These are phyloP conservation scores for Colletotrichum brevisporum DNA, from an alignment of 2,329 filamentous ascomycete species.

Conservation along the genomic window DNA sequence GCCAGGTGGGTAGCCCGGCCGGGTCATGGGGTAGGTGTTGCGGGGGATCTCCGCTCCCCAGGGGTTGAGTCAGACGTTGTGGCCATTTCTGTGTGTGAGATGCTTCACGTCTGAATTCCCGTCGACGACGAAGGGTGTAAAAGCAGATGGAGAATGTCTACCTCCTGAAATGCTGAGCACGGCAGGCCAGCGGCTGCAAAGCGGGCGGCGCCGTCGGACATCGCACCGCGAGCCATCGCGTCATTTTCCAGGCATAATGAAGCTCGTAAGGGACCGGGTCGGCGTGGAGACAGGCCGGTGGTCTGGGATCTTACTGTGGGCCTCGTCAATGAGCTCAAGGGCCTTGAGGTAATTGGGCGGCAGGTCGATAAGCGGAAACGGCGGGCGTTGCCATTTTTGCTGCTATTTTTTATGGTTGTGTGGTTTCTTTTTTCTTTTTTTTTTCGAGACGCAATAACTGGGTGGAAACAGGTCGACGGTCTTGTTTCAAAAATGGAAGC, in stretches of 20 bases:
- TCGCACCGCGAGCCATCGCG: conserved; percentile 75
- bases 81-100: background rate
- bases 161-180: conserved; percentile 87
- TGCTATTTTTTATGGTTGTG: background rate
- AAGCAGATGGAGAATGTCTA: conserved; percentile 44
- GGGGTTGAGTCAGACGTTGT: conserved; percentile 25
- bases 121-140: background rate
- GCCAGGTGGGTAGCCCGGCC: conserved; percentile 84
- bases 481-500: conserved; percentile 17
- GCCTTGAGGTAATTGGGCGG: conserved; percentile 63
- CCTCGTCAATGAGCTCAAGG: conserved; percentile 79
- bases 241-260: conserved; percentile 87
- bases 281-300: conserved; percentile 53
- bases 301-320: conserved; percentile 58
- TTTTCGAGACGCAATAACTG: background rate
- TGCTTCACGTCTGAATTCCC: conserved; percentile 8
- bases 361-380: conserved; percentile 47
- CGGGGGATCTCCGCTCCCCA: conserved; percentile 83
- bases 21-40: conserved; percentile 79
- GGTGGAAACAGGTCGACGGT: conserved; percentile 12
- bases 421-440: too few relatives aligned
- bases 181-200: conserved; percentile 81
- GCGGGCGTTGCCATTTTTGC: conserved; percentile 5
- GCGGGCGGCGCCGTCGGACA: conserved; percentile 74
- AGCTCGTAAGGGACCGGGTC: conserved; percentile 79